Evolutionary conservation across 2,329 filamentous ascomycete genomes (phyloP), one percentile per base, ranked within the genome.

Genomic region (Beauveria brongniartii): DNA sequence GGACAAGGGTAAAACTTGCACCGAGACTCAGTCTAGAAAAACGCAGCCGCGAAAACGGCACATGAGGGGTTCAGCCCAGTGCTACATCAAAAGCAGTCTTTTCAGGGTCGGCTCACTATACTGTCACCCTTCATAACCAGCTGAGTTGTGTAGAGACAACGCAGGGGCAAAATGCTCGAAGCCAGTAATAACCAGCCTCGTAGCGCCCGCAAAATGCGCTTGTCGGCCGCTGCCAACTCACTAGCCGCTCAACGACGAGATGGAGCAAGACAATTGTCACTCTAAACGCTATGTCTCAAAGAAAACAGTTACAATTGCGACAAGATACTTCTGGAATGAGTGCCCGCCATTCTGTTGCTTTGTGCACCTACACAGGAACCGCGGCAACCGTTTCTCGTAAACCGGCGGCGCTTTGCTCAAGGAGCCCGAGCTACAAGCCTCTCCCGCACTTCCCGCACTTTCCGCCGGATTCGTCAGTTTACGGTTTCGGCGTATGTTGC

Each of bases 121-220:
- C 2, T n/a, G n/a, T 34, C 43, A 56, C 26, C 41, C 37, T 24
- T 28, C 14, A 56, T 22, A 8, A 37, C 28, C 24, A 24, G 54
- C 7, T 37, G 18, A 43, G 54, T 34, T 24, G 20, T 40, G 43
- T 22, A 59, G n/a, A 51, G 34, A 50, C 56, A 22, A 12, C 2
- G 40, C 24, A 59, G 37, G 16, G 44, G 53, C 53, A 22, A 28
- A 22, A 12, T 28, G 34, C 37, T 24, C 1, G 47, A 59, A 48
- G 56, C 56, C 56, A 59, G 40, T 59, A 43, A 52, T 37, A 46
- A 3, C 34, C 8, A 51, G 56, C 40, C 47, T 59, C 18, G 47
- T 52, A 52, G 56, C 56, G 56, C 56, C 56, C 9, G 47, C 24
- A 40, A 51, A 22, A 10, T 59, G 47, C 56, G 56, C 56, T 59